Conservation (phyloP, 441 rosid species). For the Gossypium davidsonii region DNA sequence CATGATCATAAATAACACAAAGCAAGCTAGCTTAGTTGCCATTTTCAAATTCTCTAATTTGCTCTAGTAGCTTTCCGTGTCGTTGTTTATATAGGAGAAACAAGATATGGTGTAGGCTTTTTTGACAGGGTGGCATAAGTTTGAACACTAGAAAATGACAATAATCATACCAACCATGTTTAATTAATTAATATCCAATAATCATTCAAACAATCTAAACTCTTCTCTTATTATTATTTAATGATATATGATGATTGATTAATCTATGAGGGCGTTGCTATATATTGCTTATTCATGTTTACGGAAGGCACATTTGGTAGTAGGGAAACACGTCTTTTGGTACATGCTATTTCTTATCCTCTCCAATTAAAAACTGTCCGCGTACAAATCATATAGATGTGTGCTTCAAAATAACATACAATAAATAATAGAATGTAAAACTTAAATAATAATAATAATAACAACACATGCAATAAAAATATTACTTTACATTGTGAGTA, state of each 20-base stretch:
- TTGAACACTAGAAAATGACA: conserved; percentile 3
- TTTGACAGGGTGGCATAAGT: conserved; percentile 10
- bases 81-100: conserved; percentile 1
- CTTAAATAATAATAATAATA: no score
- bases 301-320: neutral
- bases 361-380: no score
- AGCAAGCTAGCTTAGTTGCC: conserved; percentile 16
- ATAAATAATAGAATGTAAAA: no score
- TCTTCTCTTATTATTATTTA: neutral
- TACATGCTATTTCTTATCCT: no score
- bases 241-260: neutral
- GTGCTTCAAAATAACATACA: no score
- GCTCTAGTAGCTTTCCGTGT: neutral
- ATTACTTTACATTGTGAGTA: no score
- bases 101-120: neutral
- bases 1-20: conserved; percentile 3
- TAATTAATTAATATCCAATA: neutral
- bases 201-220: neutral
- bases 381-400: no score
- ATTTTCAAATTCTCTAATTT: conserved; percentile 7
- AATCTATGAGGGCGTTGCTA: neutral
- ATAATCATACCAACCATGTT: neutral
- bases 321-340: neutral
- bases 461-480: no score
- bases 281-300: neutral